Evolutionary conservation across 441 rosid genomes (phyloP).

Genomic region (Adansonia grandidieri): DNA sequence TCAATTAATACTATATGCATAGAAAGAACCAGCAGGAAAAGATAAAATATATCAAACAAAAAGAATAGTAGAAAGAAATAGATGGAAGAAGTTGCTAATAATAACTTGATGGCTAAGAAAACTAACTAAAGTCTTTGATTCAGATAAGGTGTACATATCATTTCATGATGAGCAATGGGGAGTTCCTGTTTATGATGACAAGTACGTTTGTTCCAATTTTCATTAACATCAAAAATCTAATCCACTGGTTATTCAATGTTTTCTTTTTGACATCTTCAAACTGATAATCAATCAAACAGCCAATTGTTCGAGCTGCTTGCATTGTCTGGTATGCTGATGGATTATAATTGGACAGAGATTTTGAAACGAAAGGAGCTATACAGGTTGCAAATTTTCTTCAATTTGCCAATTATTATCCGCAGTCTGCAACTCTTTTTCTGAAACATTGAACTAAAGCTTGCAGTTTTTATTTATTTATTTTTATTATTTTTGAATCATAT

Average conservation of each 20-base stretch:
- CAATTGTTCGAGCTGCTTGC: conserved; percentile 88
- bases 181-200: conserved; percentile 85
- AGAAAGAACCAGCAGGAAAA: neutral
- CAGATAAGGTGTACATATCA: conserved; percentile 72
- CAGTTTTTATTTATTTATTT: neutral
- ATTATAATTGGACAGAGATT: conserved; percentile 96
- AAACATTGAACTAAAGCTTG: neutral
- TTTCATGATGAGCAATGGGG: conserved; percentile 98
- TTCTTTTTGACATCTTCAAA: conserved; percentile 2
- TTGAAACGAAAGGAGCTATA: conserved; percentile 67
- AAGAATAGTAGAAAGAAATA: too few species aligned
- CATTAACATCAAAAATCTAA: neutral
- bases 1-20: neutral
- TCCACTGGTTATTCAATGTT: neutral
- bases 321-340: conserved; percentile 93
- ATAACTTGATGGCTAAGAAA: neutral
- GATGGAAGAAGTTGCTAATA: neutral
- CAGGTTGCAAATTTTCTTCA: conserved; percentile 44
- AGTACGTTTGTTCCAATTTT: conserved; percentile 42
- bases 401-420: neutral
- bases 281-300: conserved; percentile 40
- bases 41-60: too few species aligned
- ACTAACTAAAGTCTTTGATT: conserved; percentile 24
- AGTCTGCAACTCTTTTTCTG: neutral
- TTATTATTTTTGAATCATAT: neutral